phyloP scores from a whole-genome alignment of 768 basidiomycete genomes.

The Lanmaoa pseudosensibilis region DNA sequence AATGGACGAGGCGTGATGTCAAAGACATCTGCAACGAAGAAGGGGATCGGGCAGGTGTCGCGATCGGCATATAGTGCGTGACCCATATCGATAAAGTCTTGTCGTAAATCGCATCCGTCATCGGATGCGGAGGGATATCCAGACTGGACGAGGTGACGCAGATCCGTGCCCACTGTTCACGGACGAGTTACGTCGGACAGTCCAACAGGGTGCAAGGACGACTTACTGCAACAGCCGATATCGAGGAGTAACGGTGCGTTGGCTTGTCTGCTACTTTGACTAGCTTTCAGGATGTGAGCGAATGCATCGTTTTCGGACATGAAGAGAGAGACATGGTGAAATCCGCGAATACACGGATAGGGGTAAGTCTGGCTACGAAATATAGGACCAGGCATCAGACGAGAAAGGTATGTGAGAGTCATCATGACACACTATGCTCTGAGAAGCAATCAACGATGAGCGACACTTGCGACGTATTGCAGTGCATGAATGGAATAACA shows the following conservation, averaged over 20 bases:
- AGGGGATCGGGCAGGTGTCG: neutral
- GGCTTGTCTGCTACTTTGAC: neutral
- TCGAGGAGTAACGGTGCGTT: neutral
- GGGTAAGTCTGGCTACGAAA: neutral
- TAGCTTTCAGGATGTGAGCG: neutral
- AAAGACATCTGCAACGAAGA: neutral
- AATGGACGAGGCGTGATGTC: neutral
- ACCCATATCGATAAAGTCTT: constrained; percentile 1
- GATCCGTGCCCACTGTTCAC: constrained; percentile 4
- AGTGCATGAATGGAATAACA: neutral
- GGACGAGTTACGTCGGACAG: neutral
- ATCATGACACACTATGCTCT: constrained; percentile 3
- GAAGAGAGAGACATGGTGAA: neutral
- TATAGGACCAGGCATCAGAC: neutral
- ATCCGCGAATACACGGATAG: constrained; percentile 5
- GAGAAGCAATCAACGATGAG: neutral
- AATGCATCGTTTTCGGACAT: constrained; percentile 1
- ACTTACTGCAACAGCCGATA: constrained; percentile 9
- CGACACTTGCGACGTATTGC: neutral
- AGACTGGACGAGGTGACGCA: neutral
- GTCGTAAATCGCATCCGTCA: constrained; percentile 4
- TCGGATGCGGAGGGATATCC: constrained; percentile 6
- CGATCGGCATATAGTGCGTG: neutral
- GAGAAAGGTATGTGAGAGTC: neutral
- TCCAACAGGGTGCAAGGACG: too few relatives aligned